These are phyloP conservation scores for Thalassiosira mediterranea DNA, from an alignment of 352 stramenopile genomes.

Conservation along the genomic window DNA sequence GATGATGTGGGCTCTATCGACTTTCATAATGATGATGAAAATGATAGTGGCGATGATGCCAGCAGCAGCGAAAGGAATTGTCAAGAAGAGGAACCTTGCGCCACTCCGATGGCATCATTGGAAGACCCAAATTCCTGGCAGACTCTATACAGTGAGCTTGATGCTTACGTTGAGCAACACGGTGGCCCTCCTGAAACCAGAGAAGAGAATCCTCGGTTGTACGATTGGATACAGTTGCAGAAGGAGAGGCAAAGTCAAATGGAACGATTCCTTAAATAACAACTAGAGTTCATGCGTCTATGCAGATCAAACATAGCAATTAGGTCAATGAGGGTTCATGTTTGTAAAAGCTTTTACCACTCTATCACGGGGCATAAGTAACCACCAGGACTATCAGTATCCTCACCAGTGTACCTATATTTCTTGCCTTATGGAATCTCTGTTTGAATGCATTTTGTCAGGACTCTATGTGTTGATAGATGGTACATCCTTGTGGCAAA, in stretches of 20 bases:
- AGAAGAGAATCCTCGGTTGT: slow-evolving; percentile 11
- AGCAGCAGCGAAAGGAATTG: not conserved
- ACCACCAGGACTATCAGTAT: no score
- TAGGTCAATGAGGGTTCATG: no score
- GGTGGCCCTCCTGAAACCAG: slow-evolving; percentile 1
- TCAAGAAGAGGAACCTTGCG: not conserved
- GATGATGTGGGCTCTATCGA: not conserved
- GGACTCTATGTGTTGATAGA: no score
- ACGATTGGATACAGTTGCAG: slow-evolving; percentile 11
- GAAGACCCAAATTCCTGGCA: not conserved
- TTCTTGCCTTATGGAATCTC: no score
- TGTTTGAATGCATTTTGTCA: no score
- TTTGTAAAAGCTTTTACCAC: no score
- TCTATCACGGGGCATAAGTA: no score
- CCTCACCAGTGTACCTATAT: no score
- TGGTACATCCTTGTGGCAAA: no score
- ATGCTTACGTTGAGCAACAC: slow-evolving; percentile 12
- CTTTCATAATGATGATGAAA: no score
- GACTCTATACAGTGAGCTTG: not conserved
- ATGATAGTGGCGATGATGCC: no score
- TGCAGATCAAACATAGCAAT: no score
- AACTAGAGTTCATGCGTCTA: not conserved
- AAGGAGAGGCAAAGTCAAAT: slow-evolving; percentile 13
- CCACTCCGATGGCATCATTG: not conserved
- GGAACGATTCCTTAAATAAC: slow-evolving; percentile 1